A percentile compares a stretch with the other conserved stretches of the same genome.
phyloP scores from a whole-genome alignment of 352 stramenopile genomes.

The Thraustochytrium striatum region DNA sequence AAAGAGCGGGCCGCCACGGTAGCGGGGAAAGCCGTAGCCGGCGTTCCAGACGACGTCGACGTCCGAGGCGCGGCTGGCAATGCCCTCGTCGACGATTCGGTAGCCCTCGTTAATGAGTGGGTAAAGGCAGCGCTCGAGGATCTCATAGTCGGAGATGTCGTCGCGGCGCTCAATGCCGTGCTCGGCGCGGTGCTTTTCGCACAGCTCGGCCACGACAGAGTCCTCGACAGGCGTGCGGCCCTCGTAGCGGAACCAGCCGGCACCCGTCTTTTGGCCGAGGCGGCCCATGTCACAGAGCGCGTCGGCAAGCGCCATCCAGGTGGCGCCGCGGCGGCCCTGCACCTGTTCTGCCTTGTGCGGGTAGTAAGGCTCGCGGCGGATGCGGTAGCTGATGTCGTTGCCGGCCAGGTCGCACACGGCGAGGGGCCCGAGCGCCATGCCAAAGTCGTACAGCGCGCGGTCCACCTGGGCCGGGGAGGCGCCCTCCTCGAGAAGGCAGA shows the following conservation, averaged over 20 bases:
- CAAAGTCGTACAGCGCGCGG: constrained; percentile 52
- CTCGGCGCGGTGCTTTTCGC: constrained; percentile 59
- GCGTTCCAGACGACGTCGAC: constrained; percentile 41
- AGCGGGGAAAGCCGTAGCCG: constrained; percentile 41
- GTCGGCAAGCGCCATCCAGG: constrained; percentile 35
- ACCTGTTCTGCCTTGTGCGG: constrained; percentile 64
- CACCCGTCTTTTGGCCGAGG: constrained; percentile 43
- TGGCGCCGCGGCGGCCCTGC: constrained; percentile 19
- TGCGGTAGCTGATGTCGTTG: constrained; percentile 69
- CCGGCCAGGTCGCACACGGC: constrained; percentile 72
- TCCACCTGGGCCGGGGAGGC: constrained; percentile 49
- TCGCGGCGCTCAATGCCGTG: constrained; percentile 32
- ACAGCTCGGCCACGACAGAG: constrained; percentile 58
- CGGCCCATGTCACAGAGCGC: constrained; percentile 38
- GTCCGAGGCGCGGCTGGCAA: constrained; percentile 43
- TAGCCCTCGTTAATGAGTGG: constrained; percentile 49
- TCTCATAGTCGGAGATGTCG: constrained; percentile 56
- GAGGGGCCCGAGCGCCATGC: constrained; percentile 66
- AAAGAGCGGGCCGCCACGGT: constrained; percentile 17
- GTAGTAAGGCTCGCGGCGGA: constrained; percentile 55
- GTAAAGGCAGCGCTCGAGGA: constrained; percentile 49
- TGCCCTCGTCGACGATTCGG: constrained; percentile 48
- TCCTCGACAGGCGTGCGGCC: constrained; percentile 53
- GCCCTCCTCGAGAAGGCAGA: constrained; percentile 58
- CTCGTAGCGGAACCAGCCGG: constrained; percentile 47